Evolutionary conservation across 1,284 basidiomycete genomes (phyloP), one percentile per base, ranked within the genome.

Genomic region (Malassezia furfur): DNA sequence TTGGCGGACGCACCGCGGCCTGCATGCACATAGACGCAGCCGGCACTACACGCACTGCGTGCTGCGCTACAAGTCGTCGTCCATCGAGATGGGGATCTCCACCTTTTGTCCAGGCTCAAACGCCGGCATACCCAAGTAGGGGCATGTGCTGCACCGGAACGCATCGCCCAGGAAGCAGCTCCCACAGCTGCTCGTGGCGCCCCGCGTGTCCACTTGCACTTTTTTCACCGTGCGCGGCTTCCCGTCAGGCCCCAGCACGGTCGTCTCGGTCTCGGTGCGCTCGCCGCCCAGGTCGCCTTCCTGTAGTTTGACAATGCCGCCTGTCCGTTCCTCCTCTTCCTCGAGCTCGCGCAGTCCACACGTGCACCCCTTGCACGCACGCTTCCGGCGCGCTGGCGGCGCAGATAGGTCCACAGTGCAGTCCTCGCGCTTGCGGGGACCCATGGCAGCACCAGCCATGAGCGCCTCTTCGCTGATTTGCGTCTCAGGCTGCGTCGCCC

Each of bases 21-120:
- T 2, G 45, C 36, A 28, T 28, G 25, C 25, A 28, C 25, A 7
- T 28, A 3, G 25, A 28, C 25, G 25, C 25, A 28, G 25, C 7
- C 25, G 25, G 7, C 25, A 28, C 25, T 7, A 28, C 25, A 28
- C 25, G 25, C 25, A 28, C 25, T 28, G 25, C 25, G 25, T 28
- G 25, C 25, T 28, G 25, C 25, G 25, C 21, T 28, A 50, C 8
- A 73, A 53, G 44, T 70, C 70, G 50, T 74, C 72, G 54, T 71
- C 70, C 70, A 74, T 74, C 4, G 59, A 58, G 2, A 50, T 52
- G 2, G 72, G 70, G 36, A 81, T 76, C 69, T 91, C 85, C 39
- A 96, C 90, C 79, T 94, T 91, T 79, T 96, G 89, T 52, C 94
- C 94, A 0, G 94, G 93, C 77, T 94, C 88, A 79, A 99, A 98